Percentiles rank a stretch among this genome's conserved stretches.
phyloP scores from a whole-genome alignment of 2,329 filamentous ascomycete species.

The Gliomastix tumulicola region DNA sequence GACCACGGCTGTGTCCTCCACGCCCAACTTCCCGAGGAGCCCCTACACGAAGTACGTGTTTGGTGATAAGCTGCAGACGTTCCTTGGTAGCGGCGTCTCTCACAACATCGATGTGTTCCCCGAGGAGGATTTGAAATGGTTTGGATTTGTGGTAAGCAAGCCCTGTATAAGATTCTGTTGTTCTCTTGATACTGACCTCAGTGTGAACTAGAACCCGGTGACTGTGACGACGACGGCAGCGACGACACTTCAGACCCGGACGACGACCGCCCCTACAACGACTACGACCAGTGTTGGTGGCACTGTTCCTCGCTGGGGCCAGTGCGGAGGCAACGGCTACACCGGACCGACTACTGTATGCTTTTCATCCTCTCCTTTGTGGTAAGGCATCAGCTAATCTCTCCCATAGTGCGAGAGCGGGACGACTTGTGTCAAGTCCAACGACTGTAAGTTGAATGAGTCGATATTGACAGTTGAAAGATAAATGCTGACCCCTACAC shows the following conservation, averaged over 20 bases:
- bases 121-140: conserved; percentile 6
- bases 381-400: not conserved
- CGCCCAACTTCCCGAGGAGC: conserved; percentile 1
- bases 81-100: conserved; percentile 4
- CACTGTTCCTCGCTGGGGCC: not conserved
- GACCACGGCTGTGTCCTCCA: conserved; percentile 9
- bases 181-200: no score
- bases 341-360: not conserved
- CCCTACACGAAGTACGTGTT: conserved; percentile 6
- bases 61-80: conserved; percentile 4
- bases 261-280: not conserved
- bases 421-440: not conserved
- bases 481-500: not conserved
- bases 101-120: conserved; percentile 4
- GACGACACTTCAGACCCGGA: no score
- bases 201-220: no score
- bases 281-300: not conserved
- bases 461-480: not conserved
- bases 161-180: not conserved
- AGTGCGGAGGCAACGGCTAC: not conserved
- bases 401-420: not conserved
- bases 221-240: not conserved
- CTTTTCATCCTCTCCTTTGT: not conserved
- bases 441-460: not conserved
- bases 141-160: conserved; percentile 4